These are phyloP conservation scores for Phragmites australis DNA, from an alignment of 176 grass and related monocot species.

Conservation along the genomic window DNA sequence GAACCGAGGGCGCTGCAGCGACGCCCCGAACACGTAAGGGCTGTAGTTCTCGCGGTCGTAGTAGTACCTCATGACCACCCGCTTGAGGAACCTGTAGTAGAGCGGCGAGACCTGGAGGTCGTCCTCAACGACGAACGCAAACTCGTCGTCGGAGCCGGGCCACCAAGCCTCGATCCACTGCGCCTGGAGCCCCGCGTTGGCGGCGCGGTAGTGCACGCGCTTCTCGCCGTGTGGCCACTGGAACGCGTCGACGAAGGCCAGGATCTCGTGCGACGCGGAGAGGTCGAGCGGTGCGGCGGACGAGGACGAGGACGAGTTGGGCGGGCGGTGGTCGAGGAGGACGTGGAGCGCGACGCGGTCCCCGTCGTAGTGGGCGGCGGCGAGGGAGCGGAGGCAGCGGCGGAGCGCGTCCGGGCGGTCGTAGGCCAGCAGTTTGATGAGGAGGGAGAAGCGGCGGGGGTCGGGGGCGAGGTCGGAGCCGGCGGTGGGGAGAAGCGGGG, in stretches of 20 bases:
- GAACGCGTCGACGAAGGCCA: slow-evolving; percentile 56
- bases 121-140: slow-evolving; percentile 93
- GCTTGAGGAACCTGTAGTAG: slow-evolving; percentile 77
- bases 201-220: slow-evolving; percentile 59
- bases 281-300: slow-evolving; percentile 20
- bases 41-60: slow-evolving; percentile 77
- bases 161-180: slow-evolving; percentile 99
- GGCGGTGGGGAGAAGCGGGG: neutral
- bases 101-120: slow-evolving; percentile 90
- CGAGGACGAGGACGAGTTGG: slow-evolving; percentile 14
- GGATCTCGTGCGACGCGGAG: slow-evolving; percentile 57
- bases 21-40: slow-evolving; percentile 73
- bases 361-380: slow-evolving; percentile 67
- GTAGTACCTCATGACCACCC: slow-evolving; percentile 70
- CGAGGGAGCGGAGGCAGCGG: slow-evolving; percentile 84
- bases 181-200: slow-evolving; percentile 82
- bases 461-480: slow-evolving; percentile 19
- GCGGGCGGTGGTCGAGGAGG: slow-evolving; percentile 69
- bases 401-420: slow-evolving; percentile 65
- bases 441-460: slow-evolving; percentile 59
- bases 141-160: slow-evolving; percentile 88
- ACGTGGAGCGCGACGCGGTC: slow-evolving; percentile 80
- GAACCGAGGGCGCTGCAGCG: slow-evolving; percentile 88
- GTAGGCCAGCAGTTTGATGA: slow-evolving; percentile 82
- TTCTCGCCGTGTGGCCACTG: slow-evolving; percentile 79